Conservation (phyloP, 139 green algal species). For the Zygnema cylindricum region DNA sequence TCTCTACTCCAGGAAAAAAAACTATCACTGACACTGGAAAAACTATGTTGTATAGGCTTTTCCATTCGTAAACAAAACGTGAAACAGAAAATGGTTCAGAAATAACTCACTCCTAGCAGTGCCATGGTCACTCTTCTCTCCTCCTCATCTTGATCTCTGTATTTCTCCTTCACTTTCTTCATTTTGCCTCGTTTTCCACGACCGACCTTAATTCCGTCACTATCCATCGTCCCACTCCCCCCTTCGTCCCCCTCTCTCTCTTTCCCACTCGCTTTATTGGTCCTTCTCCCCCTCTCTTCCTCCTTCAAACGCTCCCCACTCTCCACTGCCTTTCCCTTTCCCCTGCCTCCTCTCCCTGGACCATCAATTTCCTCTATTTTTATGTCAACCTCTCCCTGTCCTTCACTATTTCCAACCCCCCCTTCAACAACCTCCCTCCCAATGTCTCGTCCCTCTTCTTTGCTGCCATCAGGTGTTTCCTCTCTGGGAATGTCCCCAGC, state of each 20-base stretch:
- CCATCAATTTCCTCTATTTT: constrained; percentile 31
- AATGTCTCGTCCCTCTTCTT: not conserved
- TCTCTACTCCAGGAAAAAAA: too few species aligned
- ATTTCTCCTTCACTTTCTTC: constrained; percentile 83
- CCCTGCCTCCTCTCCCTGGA: constrained; percentile 5
- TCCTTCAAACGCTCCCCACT: constrained; percentile 9
- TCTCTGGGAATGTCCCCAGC: not conserved
- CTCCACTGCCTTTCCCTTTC: not conserved
- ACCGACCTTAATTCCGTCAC: constrained; percentile 2
- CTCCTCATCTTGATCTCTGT: constrained; percentile 91
- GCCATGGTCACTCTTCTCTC: constrained; percentile 80
- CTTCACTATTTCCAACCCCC: constrained; percentile 38
- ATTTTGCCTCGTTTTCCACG: constrained; percentile 79
- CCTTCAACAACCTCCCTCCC: constrained; percentile 34
- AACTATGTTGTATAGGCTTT: too few species aligned
- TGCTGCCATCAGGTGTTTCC: constrained; percentile 12
- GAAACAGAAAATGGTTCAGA: not conserved
- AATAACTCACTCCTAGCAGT: constrained; percentile 63
- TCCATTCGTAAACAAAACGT: too few species aligned
- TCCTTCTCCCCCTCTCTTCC: not conserved
- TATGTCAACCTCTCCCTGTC: constrained; percentile 34
- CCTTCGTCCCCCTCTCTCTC: not conserved
- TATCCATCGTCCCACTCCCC: not conserved
- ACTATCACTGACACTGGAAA: too few species aligned
- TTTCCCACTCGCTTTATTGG: not conserved